Evolutionary conservation across 1,284 basidiomycete species (phyloP), one percentile per base, ranked within the genome.

Genomic region (Trametes pubescens): DNA sequence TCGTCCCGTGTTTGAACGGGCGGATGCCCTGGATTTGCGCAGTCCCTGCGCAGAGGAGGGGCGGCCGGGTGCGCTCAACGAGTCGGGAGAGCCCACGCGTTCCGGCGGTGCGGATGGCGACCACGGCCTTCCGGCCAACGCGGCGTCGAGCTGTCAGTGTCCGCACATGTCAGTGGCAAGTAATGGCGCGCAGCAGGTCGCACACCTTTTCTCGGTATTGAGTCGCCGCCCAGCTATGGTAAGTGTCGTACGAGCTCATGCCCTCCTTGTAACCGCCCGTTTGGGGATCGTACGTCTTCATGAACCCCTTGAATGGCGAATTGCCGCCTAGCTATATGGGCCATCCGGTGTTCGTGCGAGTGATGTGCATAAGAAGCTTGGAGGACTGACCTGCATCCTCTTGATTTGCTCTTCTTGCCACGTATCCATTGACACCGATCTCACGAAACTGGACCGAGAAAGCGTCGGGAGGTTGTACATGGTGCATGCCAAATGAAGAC

Each of bases 381-480:
- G 61, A 53, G 58, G 9, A 67, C 82, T 56, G 49, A 94, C 93
- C 86, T 92, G 89, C 94, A 98, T 97, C 69, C 95, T 89, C 73
- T 82, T 89, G 70, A 97, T 82, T 77, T 98, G 95, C 59, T 95
- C 93, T 44, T 90, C 87, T 64, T 94, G 92, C 95, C 95, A 98
- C 72, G 94, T 92, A 79, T 97, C 95, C 95, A 98, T 98, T 61
- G 95, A 96, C 71, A 95, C 88, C 53, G 93, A 95, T 73, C 95
- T 86, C 59, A 97, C 93, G 79, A 96, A 96, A 74, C 93, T 95
- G 77, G n/a, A 44, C 26, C 46, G 65, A 54, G 32, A 53, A 62
- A 51, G 40, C 56, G 58, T 57, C 54, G 16, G 22, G 57, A 46
- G 11, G 34, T 18, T 47, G 55, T 47, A 65, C 38, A 37, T 52